These are phyloP conservation scores for Begonia masoniana DNA, from an alignment of 306 rosid species.

Conservation along the genomic window DNA sequence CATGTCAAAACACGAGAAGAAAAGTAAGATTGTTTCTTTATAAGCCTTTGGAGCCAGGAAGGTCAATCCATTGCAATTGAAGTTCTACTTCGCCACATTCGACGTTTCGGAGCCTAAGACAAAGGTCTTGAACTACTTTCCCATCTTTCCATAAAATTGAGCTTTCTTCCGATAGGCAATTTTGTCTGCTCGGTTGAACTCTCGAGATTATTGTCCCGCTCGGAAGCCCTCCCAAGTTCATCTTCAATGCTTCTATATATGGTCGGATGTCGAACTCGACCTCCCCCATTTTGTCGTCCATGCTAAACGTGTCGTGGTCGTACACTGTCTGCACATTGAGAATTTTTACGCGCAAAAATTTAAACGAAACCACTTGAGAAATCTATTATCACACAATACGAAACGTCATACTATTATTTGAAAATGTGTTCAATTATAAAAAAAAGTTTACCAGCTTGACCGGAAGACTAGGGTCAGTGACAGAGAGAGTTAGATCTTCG, in stretches of 20 bases:
- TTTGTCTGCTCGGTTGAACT: slow-evolving; percentile 36
- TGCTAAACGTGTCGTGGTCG: slow-evolving; percentile 44
- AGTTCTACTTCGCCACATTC: slow-evolving; percentile 52
- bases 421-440: background rate
- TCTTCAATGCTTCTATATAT: slow-evolving; percentile 33
- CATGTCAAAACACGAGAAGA: no score
- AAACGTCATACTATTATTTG: background rate
- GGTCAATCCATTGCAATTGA: slow-evolving; percentile 51
- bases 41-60: slow-evolving; percentile 41
- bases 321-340: slow-evolving; percentile 32
- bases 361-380: background rate
- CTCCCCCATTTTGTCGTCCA: slow-evolving; percentile 61
- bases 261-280: slow-evolving; percentile 30
- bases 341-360: background rate
- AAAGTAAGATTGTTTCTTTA: background rate
- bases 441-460: slow-evolving; percentile 21
- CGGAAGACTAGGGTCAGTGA: slow-evolving; percentile 17
- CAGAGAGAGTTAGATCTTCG: slow-evolving; percentile 52
- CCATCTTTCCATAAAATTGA: slow-evolving; percentile 17
- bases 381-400: background rate
- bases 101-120: slow-evolving; percentile 39
- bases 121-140: slow-evolving; percentile 32
- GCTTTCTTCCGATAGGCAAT: slow-evolving; percentile 49
- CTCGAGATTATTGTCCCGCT: slow-evolving; percentile 27
- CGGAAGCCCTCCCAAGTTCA: slow-evolving; percentile 19